Evolutionary conservation across 257 asterid genomes (phyloP), one percentile per base, ranked within the genome.

Genomic region (Echites panduratus): DNA sequence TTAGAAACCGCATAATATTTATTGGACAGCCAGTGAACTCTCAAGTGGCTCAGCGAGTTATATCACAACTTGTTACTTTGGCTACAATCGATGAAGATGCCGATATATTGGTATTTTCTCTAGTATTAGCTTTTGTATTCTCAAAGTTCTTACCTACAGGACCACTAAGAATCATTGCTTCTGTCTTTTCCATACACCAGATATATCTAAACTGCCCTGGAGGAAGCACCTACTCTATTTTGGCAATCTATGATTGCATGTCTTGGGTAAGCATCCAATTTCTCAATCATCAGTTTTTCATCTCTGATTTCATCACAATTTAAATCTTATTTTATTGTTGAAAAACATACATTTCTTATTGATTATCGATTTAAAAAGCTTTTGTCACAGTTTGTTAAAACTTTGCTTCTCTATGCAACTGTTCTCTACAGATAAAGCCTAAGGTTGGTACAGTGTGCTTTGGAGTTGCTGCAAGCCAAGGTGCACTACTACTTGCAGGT

Each of bases 201-300:
- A 80, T 95, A 13, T 95, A 92, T 80, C 85, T 95, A 78, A 95
- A 95, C 81, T 89, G 99, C 89, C 96, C 97, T 1, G 99, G 97
- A 68, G 99, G 97, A 73, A 92, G 96, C 83, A 82, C 90, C 48
- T 95, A 92, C 84, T 86, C 97, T 70, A 83, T 92, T 77, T 75
- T 95, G 84, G 99, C 96, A 53, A 92, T 95, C 79, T 95, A 92
- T 84, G 99, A 95, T 82, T 95, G 99, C 89, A 89, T 95, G 98
- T 92, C 98, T 53, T 95, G 99, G 98, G 99, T 95, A 89, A 80
- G 94, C 76, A 48, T 79, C 5, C 63, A 69, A 52, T 73, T 0
- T 24, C 62, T 62, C 44, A 41, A 12, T 66, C 66, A 64, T 69
- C 8, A 24, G 14, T 50, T 10, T 32, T 29, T 38, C 68, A 6